Evolutionary conservation across 768 basidiomycete species (phyloP), one percentile per base, ranked within the genome.

Genomic region (Trichaptum fuscoviolaceum): DNA sequence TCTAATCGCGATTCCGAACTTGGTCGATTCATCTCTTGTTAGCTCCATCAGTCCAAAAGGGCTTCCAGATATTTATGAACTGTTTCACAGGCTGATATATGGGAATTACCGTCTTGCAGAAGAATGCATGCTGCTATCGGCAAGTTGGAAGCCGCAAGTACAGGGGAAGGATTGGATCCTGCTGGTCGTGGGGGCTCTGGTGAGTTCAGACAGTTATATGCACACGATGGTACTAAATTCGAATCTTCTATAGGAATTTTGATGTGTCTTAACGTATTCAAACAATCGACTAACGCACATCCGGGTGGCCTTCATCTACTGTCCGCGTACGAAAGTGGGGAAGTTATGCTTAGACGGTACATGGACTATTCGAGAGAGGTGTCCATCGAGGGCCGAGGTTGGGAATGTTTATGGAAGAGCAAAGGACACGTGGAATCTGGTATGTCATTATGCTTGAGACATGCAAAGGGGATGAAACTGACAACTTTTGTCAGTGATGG

Each of bases 51-150:
- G 15, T 24, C 23, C 10, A 12, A 17, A 3, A 61, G 23, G 7
- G 42, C 20, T 12, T 52, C 20, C 20, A 52, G 10, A 12, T 52
- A 52, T 20, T 52, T 12, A 52, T 15, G 3, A 52, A 10, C 8
- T 64, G 35, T 27, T 10, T 17, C 35, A 25, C 70, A 96, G 95
- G 91, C 88, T 12, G 96, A 99, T 73, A 79, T 99, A 17, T 99
- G 96, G 88, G 78, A 82, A 10, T 74, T 98, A 9, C 93, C 95
- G 0, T 80, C 82, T 0, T 75, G 80, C 64, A 78, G 86, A 61
- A 81, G 96, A 35, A 71, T 95, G 3, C 95, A 96, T 72, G 93
- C 95, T 1, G 93, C 93, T 0, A 84, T 99, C 63, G 95, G 95
- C 9, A 87, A 87, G 68, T 75, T 79, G 20, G 74, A 75, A 30